These are phyloP conservation scores for Botrytis tulipae DNA, from an alignment of 2,329 filamentous ascomycete genomes.

Conservation along the genomic window DNA sequence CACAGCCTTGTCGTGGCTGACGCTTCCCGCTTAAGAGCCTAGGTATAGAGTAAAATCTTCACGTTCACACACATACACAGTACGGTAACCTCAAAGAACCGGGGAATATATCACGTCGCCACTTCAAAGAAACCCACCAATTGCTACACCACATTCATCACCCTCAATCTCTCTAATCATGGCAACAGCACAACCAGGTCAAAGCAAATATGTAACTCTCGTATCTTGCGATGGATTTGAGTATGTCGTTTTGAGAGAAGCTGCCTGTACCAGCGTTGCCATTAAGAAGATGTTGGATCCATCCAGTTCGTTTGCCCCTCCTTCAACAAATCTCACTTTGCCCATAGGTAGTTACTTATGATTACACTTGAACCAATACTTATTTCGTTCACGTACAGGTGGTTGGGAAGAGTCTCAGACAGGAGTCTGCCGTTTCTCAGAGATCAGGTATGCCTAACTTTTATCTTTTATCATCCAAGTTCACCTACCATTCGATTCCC, in stretches of 20 bases:
- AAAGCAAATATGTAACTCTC: slow-evolving; percentile 72
- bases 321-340: slow-evolving; percentile 14
- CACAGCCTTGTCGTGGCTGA: not conserved
- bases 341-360: not conserved
- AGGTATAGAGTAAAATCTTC: not conserved
- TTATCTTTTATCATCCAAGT: not conserved
- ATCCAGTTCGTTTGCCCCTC: slow-evolving; percentile 48
- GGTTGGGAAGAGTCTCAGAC: slow-evolving; percentile 61
- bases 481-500: not conserved
- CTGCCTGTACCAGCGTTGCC: slow-evolving; percentile 65
- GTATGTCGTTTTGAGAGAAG: slow-evolving; percentile 71
- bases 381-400: slow-evolving; percentile 46
- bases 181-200: slow-evolving; percentile 17
- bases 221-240: slow-evolving; percentile 74
- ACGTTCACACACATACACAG: not conserved
- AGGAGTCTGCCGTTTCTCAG: slow-evolving; percentile 65
- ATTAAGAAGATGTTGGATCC: slow-evolving; percentile 75
- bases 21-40: not conserved
- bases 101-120: not conserved
- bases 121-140: not conserved
- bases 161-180: slow-evolving; percentile 13
- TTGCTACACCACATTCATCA: slow-evolving; percentile 19
- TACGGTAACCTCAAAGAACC: not conserved
- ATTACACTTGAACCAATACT: slow-evolving; percentile 7
- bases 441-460: slow-evolving; percentile 63